These are phyloP conservation scores for Piper longum DNA, from an alignment of 164 flowering plant genomes.

Conservation along the genomic window DNA sequence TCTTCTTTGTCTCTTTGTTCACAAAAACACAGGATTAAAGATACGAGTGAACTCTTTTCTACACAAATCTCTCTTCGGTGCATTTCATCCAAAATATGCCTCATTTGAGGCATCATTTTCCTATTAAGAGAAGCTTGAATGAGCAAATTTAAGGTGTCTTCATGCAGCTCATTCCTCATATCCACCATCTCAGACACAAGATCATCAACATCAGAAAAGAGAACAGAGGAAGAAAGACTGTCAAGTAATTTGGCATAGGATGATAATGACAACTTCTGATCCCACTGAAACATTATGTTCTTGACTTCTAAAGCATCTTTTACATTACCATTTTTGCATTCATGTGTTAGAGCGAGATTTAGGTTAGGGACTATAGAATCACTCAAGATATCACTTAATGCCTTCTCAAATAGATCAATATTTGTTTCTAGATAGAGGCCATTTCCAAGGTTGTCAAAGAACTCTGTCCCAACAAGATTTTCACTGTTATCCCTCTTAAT, in stretches of 20 bases:
- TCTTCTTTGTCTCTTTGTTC: conserved; percentile 24
- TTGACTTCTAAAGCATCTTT: conserved; percentile 28
- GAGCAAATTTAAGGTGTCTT: conserved; percentile 45
- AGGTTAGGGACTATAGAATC: conserved; percentile 52
- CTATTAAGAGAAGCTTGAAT: conserved; percentile 36
- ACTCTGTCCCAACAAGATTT: conserved; percentile 41
- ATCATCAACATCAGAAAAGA: conserved; percentile 14
- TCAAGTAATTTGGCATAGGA: conserved; percentile 31
- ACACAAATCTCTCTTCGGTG: conserved; percentile 22
- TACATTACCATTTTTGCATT: conserved; percentile 25
- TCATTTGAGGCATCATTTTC: conserved; percentile 23
- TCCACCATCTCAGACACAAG: conserved; percentile 38
- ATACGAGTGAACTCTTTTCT: conserved; percentile 27
- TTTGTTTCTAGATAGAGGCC: conserved; percentile 87
- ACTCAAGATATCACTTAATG: conserved; percentile 32
- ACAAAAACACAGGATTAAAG: conserved; percentile 33
- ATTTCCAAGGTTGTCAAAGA: conserved; percentile 73
- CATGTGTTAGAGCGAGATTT: conserved; percentile 25
- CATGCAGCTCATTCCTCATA: conserved; percentile 28
- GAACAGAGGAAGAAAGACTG: conserved; percentile 24
- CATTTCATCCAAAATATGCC: conserved; percentile 32
- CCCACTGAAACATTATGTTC: conserved; percentile 42
- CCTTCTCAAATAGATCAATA: conserved; percentile 44
- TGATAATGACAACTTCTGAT: conserved; percentile 45
- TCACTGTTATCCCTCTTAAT: conserved; percentile 60